A percentile compares a stretch with the other conserved stretches of the same genome.
Evolutionary conservation across 345 rosid species (phyloP).

Genomic region (Populus pruinosa): DNA sequence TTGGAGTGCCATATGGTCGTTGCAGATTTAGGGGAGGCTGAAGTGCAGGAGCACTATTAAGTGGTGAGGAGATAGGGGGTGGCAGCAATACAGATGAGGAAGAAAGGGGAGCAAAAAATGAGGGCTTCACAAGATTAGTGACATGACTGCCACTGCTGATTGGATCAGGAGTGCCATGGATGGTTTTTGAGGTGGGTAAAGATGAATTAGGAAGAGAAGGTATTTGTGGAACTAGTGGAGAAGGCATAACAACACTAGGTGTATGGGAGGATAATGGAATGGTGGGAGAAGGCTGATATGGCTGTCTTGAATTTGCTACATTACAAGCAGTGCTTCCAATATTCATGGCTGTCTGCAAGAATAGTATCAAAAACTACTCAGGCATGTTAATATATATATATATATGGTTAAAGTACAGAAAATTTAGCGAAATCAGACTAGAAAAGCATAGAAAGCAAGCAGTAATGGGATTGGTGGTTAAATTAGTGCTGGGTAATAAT

Average conservation of each 20-base stretch:
- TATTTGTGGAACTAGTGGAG: slow-evolving; percentile 31
- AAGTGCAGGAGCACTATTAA: slow-evolving; percentile 36
- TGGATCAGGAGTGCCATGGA: slow-evolving; percentile 37
- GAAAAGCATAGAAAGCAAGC: not conserved
- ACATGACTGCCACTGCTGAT: slow-evolving; percentile 33
- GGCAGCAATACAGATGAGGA: slow-evolving; percentile 41
- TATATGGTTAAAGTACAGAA: not conserved
- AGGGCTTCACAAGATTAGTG: slow-evolving; percentile 58
- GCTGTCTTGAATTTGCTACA: slow-evolving; percentile 33
- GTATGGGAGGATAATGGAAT: slow-evolving; percentile 39
- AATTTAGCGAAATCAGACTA: not conserved
- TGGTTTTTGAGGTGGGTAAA: slow-evolving; percentile 26
- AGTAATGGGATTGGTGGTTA: not conserved
- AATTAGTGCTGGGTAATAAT: not conserved
- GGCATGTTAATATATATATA: too few species aligned
- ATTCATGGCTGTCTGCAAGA: slow-evolving; percentile 40
- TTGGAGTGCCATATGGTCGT: slow-evolving; percentile 57
- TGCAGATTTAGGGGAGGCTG: slow-evolving; percentile 48
- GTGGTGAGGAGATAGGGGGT: slow-evolving; percentile 43
- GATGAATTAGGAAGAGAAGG: slow-evolving; percentile 37
- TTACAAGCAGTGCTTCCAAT: slow-evolving; percentile 38
- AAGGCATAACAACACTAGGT: slow-evolving; percentile 27
- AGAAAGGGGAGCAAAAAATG: slow-evolving; percentile 46
- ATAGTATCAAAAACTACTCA: slow-evolving; percentile 6
- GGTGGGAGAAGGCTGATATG: slow-evolving; percentile 33